phyloP scores from a whole-genome alignment of 1,284 basidiomycete species.

The Vanrija humicola region DNA sequence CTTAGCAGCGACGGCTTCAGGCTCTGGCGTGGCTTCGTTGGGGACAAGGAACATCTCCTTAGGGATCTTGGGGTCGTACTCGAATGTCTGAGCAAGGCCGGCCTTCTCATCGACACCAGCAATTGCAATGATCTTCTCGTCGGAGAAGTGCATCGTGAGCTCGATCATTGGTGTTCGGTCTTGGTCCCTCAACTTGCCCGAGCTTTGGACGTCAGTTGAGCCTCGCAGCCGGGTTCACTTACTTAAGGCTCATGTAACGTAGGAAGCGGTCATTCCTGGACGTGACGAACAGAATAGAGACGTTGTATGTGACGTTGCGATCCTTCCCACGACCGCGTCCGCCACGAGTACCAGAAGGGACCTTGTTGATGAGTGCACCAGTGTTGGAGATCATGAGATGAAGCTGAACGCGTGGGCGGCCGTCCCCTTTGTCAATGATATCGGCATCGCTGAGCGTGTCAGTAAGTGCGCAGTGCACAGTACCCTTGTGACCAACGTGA shows the following conservation, averaged over 20 bases:
- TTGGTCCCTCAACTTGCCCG: slow-evolving; percentile 19
- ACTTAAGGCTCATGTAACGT: slow-evolving; percentile 8
- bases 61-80: slow-evolving; percentile 23
- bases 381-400: slow-evolving; percentile 2
- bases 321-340: background rate
- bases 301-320: slow-evolving; percentile 8
- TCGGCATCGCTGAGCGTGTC: background rate
- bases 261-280: slow-evolving; percentile 19
- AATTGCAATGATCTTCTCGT: slow-evolving; percentile 21
- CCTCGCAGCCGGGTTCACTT: background rate
- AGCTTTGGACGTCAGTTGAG: background rate
- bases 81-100: slow-evolving; percentile 23
- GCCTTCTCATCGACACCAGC: slow-evolving; percentile 37
- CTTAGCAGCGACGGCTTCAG: background rate
- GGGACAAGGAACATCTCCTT: slow-evolving; percentile 16
- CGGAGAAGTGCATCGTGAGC: slow-evolving; percentile 14
- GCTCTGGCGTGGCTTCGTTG: background rate
- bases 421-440: background rate
- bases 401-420: slow-evolving; percentile 5
- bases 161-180: slow-evolving; percentile 11
- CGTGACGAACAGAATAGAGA: slow-evolving; percentile 16
- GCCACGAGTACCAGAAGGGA: background rate
- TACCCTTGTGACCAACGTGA: slow-evolving; percentile 8
- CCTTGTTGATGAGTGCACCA: background rate
- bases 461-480: no score